These are phyloP conservation scores for Isatis tinctoria DNA, from an alignment of 345 rosid species.

Conservation along the genomic window DNA sequence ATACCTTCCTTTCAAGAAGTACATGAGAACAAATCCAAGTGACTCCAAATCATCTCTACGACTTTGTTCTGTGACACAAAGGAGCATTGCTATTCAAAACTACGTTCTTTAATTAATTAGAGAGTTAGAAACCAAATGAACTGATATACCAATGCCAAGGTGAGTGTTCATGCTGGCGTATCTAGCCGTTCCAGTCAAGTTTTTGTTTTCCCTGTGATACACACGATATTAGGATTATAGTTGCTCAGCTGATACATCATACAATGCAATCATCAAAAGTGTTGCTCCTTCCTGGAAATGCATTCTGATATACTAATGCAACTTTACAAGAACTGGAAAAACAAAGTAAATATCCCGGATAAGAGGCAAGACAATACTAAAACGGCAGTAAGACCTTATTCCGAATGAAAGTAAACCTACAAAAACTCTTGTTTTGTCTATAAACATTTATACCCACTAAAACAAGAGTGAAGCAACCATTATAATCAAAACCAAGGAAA, in stretches of 20 bases:
- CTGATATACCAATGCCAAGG: slow-evolving; percentile 74
- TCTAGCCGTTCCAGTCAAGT: slow-evolving; percentile 91
- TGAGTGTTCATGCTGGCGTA: slow-evolving; percentile 97
- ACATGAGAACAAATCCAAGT: slow-evolving; percentile 91
- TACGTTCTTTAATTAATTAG: background rate
- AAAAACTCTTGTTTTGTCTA: background rate
- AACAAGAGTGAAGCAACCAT: background rate
- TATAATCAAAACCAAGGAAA: background rate
- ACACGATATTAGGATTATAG: background rate
- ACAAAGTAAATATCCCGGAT: background rate
- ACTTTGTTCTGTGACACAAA: slow-evolving; percentile 68
- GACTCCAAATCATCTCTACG: slow-evolving; percentile 97
- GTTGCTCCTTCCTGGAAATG: background rate
- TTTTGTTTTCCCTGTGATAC: slow-evolving; percentile 77
- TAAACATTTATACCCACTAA: background rate
- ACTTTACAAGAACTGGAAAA: background rate
- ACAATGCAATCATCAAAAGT: background rate
- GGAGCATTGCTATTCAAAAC: background rate
- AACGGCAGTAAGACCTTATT: background rate
- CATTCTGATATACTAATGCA: background rate
- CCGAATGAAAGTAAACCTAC: background rate
- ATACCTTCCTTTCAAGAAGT: slow-evolving; percentile 86
- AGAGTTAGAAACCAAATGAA: background rate
- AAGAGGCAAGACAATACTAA: background rate
- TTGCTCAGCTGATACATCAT: slow-evolving; percentile 1